Percentiles rank a stretch among this genome's conserved stretches.
Conservation (phyloP, 345 rosid genomes). For the Lepidium didymum region DNA sequence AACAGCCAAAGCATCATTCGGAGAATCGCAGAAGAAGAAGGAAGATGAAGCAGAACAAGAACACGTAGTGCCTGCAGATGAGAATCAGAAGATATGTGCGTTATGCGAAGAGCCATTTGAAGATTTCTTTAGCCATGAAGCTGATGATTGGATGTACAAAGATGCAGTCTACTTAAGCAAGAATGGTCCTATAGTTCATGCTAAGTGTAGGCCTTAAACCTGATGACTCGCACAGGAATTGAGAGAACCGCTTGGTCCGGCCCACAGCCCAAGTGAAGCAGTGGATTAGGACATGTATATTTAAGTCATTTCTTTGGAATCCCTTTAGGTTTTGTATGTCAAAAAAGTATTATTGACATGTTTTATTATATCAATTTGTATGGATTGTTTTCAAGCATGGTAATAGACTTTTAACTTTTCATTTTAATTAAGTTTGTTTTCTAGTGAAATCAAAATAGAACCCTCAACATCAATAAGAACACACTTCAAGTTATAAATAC, state of each 20-base stretch:
- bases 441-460: too few species aligned
- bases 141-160: slow-evolving; percentile 42
- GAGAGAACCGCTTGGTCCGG: neutral
- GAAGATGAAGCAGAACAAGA: neutral
- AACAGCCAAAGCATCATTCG: neutral
- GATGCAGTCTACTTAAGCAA: slow-evolving; percentile 30
- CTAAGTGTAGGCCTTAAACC: slow-evolving; percentile 49
- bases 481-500: too few species aligned
- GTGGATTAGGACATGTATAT: too few species aligned
- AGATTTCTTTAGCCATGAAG: slow-evolving; percentile 40
- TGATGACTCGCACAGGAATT: neutral
- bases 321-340: too few species aligned
- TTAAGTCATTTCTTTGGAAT: too few species aligned
- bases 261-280: too few species aligned
- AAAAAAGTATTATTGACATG: too few species aligned
- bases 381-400: too few species aligned
- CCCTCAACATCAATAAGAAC: too few species aligned
- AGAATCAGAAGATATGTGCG: slow-evolving; percentile 28
- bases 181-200: slow-evolving; percentile 62
- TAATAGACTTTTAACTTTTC: too few species aligned
- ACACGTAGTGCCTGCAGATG: slow-evolving; percentile 18
- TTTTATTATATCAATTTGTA: too few species aligned
- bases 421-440: too few species aligned
- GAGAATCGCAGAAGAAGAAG: neutral
- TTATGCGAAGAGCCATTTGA: slow-evolving; percentile 36